Conservation (phyloP, 352 stramenopile genomes). For the Blastocystis hominis region DNA sequence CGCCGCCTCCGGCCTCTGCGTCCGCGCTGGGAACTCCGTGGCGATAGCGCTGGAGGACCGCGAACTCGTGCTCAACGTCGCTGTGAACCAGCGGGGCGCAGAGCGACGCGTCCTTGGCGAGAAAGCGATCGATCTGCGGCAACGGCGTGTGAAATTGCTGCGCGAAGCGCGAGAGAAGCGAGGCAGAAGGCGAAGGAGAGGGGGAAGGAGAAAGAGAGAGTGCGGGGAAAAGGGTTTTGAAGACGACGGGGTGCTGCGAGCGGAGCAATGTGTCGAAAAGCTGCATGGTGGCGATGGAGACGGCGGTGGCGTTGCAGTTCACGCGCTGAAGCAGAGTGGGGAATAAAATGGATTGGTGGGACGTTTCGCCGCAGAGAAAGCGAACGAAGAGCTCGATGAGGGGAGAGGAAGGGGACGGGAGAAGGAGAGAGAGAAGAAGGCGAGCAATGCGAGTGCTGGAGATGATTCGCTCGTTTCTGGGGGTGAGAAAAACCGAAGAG, state of each 20-base stretch:
- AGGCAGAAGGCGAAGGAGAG: no score
- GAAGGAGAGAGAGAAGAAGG: not conserved
- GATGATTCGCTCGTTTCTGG: constrained; percentile 28
- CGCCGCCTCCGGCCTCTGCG: not conserved
- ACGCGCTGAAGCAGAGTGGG: not conserved
- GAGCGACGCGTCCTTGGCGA: not conserved
- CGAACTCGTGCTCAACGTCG: constrained; percentile 5
- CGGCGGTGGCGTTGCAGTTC: constrained; percentile 1
- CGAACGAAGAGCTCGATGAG: constrained; percentile 12
- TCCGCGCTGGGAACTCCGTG: not conserved
- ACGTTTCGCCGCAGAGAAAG: constrained; percentile 14
- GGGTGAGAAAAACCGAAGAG: not conserved
- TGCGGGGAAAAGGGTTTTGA: not conserved
- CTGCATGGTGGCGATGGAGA: constrained; percentile 54
- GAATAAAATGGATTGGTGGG: not conserved
- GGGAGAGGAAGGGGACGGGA: not conserved
- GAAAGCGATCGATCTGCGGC: not conserved
- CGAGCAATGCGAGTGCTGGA: constrained; percentile 8
- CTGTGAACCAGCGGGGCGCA: not conserved
- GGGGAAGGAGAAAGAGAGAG: not conserved
- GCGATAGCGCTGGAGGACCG: not conserved
- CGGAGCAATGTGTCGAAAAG: constrained; percentile 38
- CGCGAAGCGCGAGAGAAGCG: not conserved
- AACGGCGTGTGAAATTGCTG: not conserved
- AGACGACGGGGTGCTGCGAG: constrained; percentile 15